Evolutionary conservation across 768 basidiomycete species (phyloP).

Genomic region (Boletus vermiculosoides): DNA sequence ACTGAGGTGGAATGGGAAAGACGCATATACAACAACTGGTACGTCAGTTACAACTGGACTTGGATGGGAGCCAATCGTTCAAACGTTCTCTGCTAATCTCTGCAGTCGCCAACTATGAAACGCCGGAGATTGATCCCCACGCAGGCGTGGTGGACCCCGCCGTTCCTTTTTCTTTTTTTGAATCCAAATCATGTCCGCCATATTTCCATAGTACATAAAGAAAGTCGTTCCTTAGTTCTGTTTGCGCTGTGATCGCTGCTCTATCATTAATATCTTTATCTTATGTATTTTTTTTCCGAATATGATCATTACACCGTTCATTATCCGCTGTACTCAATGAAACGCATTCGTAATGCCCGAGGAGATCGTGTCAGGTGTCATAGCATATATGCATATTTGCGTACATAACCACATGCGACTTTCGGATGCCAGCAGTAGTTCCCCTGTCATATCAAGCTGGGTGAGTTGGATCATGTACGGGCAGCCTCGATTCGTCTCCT

Average conservation of each 20-base stretch:
- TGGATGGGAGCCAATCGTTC: background rate
- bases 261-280: conserved; percentile 5
- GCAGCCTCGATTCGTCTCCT: conserved; percentile 86
- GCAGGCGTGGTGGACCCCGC: background rate
- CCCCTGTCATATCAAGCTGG: conserved; percentile 7
- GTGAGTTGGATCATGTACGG: conserved; percentile 46
- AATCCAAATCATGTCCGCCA: too few species aligned
- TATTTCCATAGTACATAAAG: background rate
- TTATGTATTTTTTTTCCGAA: conserved; percentile 1
- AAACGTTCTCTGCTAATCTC: background rate
- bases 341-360: background rate
- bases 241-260: background rate
- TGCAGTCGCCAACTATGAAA: conserved; percentile 13
- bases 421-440: conserved; percentile 17
- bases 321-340: conserved; percentile 1
- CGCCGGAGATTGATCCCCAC: background rate
- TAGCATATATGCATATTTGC: conserved; percentile 31
- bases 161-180: background rate
- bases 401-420: conserved; percentile 27
- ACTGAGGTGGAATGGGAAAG: conserved; percentile 29
- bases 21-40: conserved; percentile 31
- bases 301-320: conserved; percentile 5
- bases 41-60: conserved; percentile 1
- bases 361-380: conserved; percentile 12
- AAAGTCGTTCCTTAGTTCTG: background rate